Base-by-base conservation (phyloP, 805 yeast genomes). In the Jamesozyma jinghongensis region DNA sequence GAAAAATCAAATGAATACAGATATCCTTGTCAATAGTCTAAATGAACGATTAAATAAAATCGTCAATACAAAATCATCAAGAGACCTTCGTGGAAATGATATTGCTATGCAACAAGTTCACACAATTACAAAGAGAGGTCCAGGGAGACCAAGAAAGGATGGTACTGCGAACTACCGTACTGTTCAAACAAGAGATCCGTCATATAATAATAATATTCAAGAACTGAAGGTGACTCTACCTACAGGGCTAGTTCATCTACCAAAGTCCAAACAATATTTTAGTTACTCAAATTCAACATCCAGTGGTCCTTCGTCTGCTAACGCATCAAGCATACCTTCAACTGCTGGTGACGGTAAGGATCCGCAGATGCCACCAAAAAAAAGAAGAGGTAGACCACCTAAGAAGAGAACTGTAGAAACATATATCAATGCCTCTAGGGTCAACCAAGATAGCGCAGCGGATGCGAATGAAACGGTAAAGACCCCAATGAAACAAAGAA, bases 1-100 rank as follows among this genome's bases (percentile, higher is more conserved):
- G 37, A 59, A 52, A 34, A 62, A 62, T 42, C 66, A 62, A 40
- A 50, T 57, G 50, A 60, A 61, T 42, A 59, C 66, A 5, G 66
- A 62, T 41, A 42, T 55, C 3, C 42, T 59, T 17, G 61, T 62
- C 11, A 62, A 62, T 41, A 49, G 49, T 22, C 38, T 59, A 25
- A 56, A 52, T 30, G 45, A 52, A 37, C 37, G 54, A 37, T 31
- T 54, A 19, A 49, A 47, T 34, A 41, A 46, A 16, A 22, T 47
- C 19, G 19, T 46, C 2, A 28, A 13, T n/a, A 12, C 5, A 16
- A 14, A 11, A 30, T 30, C 34, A 18, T 32, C 22, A 14, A 32
- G 22, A 32, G 42, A 37, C 20, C 31, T 27, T 12, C n/a, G 32
- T 20, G 32, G 17, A 35, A 4, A 10, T 3, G 20, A 25, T 19